Conservation (phyloP, 306 rosid species). For the Fagus crenata region DNA sequence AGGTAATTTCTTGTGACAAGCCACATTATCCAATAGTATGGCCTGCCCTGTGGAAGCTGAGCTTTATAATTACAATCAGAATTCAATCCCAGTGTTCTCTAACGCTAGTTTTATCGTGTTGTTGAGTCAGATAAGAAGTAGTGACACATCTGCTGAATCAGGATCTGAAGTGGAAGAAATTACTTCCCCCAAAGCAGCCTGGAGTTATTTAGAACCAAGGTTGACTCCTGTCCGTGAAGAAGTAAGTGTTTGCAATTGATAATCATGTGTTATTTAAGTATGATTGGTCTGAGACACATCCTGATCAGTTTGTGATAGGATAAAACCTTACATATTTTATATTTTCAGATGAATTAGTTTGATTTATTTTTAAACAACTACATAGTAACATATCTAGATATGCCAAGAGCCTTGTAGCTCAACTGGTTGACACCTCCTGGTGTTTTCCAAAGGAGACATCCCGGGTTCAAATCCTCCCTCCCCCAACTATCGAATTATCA, state of each 20-base stretch:
- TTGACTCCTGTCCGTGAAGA: constrained; percentile 88
- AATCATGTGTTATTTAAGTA: neutral
- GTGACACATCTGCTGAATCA: constrained; percentile 88
- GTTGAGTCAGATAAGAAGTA: constrained; percentile 56
- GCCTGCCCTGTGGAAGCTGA: constrained; percentile 22
- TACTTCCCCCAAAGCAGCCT: constrained; percentile 68
- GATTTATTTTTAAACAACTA: neutral
- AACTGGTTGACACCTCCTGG: too few species aligned
- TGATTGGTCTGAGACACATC: neutral
- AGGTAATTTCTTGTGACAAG: constrained; percentile 58
- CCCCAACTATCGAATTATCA: too few species aligned
- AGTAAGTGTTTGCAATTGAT: constrained; percentile 46
- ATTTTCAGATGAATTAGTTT: neutral
- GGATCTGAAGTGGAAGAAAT: constrained; percentile 93
- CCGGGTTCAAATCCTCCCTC: too few species aligned
- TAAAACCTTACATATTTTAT: neutral
- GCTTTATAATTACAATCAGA: constrained; percentile 11
- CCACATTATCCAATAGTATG: constrained; percentile 49
- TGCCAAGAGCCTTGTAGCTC: too few species aligned
- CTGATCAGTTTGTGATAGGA: neutral
- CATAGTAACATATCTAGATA: neutral
- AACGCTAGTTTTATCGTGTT: constrained; percentile 18
- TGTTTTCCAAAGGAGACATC: too few species aligned
- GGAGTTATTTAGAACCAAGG: constrained; percentile 53
- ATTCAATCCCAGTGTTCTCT: constrained; percentile 8